A percentile compares a stretch with the other conserved stretches of the same genome.
Evolutionary conservation across 208 protist genomes (phyloP).

Genomic region (Acanthamoeba divionensis): DNA sequence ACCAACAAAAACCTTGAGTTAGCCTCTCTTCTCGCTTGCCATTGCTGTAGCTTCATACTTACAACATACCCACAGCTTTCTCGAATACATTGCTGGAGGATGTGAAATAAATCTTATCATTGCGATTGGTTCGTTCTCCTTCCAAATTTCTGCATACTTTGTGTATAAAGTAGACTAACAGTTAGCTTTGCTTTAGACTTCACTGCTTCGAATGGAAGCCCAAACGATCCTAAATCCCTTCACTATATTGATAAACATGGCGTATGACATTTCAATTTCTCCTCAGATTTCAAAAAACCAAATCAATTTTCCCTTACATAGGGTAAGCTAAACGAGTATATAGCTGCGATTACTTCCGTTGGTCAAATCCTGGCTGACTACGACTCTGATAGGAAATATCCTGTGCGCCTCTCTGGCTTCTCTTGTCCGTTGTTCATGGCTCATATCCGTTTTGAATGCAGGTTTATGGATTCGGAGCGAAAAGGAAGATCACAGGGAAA

Average conservation of each 20-base stretch:
- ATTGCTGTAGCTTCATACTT: not conserved
- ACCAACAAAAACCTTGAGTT: not conserved
- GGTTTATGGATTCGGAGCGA: conserved; percentile 55
- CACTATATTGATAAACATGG: conserved; percentile 57
- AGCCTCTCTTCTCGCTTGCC: not conserved
- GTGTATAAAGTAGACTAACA: no score
- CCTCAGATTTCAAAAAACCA: not conserved
- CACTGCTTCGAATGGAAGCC: conserved; percentile 64
- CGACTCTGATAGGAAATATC: conserved; percentile 54
- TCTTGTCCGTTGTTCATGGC: not conserved
- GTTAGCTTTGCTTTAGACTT: conserved; percentile 62
- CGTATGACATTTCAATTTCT: not conserved
- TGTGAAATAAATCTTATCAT: conserved; percentile 62
- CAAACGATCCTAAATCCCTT: conserved; percentile 51
- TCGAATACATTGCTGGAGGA: conserved; percentile 65
- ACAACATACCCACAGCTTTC: conserved; percentile 27
- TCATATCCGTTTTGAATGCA: not conserved
- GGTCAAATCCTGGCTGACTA: conserved; percentile 58
- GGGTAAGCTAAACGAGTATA: conserved; percentile 52
- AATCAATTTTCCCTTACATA: not conserved
- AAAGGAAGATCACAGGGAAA: not conserved
- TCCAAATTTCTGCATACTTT: no score
- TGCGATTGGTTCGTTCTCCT: not conserved
- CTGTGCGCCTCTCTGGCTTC: not conserved
- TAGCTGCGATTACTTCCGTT: conserved; percentile 47